Base-by-base conservation (phyloP, 1,139 yeast species). In the Hansenula lynferdii region DNA sequence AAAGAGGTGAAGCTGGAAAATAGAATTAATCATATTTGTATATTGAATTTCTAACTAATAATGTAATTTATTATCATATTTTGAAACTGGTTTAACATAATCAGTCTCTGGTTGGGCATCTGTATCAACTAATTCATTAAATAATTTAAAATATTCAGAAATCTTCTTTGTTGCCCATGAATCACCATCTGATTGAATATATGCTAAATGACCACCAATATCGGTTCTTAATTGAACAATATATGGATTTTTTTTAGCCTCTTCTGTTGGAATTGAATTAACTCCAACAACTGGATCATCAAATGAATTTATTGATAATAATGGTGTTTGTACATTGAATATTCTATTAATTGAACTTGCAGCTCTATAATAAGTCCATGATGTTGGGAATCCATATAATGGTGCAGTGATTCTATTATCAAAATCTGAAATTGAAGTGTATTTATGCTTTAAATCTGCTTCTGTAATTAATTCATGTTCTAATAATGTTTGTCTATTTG, bases 231-330 rank as follows among this genome's bases (percentile, higher is more conserved):
- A 65, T 51, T 85, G 59, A 25, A 78, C 64, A 23, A 83, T 64
- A 57, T 76, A 84, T 9, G 96, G 96, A 53, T 89, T 90, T 32
- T 68, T 61, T 32, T 56, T 55, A 7, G 79, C 75, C 49, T 85
- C 92, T 10, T 62, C 56, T 41, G 64, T 58, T 1, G 96, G 96
- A 26, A 86, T 72, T 37, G 80, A 70, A 37, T 71, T 70, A 18
- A 70, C 67, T n/a, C 87, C 81, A 21, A 81, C 80, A 24, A 92
- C 78, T 6, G 97, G 97, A 57, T 90, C 97, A 58, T 90, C 97
- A 18, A 69, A 60, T 2, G 97, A 71, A 54, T 80, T 79, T 34
- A 90, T 64, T 17, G 81, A 72, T 38, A 90, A 61, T 7, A 80
- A 64, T 18, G 97, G 97, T 2, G 83, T 76, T 31, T 72, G 65